These are phyloP conservation scores for Boechera retrofracta DNA, from an alignment of 345 rosid genomes.

Conservation along the genomic window DNA sequence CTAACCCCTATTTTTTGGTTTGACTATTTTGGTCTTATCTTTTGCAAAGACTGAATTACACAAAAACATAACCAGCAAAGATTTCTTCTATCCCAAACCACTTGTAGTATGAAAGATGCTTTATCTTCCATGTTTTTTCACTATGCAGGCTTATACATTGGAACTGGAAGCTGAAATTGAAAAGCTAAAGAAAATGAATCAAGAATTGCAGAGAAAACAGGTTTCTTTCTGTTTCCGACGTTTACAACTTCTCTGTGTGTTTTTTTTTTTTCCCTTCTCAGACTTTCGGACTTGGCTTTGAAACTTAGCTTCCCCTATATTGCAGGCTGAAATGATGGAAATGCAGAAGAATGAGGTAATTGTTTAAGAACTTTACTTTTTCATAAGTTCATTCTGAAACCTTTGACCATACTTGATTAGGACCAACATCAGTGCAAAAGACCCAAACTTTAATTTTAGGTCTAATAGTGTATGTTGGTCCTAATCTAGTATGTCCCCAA, in stretches of 20 bases:
- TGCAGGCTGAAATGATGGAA: conserved; percentile 67
- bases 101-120: conserved; percentile 12
- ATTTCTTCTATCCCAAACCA: conserved; percentile 18
- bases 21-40: background rate
- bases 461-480: background rate
- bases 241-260: conserved; percentile 16
- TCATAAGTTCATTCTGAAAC: background rate
- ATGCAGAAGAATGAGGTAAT: conserved; percentile 69
- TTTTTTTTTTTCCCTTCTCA: background rate
- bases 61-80: conserved; percentile 10
- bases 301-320: conserved; percentile 34
- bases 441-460: background rate
- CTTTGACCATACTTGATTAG: conserved; percentile 4
- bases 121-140: background rate
- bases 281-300: conserved; percentile 22
- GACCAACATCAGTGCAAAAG: background rate
- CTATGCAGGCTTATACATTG: conserved; percentile 87
- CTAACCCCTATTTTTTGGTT: conserved; percentile 2
- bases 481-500: background rate
- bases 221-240: conserved; percentile 41
- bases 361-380: background rate
- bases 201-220: conserved; percentile 79
- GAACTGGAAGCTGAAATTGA: conserved; percentile 95
- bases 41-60: background rate
- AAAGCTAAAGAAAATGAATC: conserved; percentile 75